Evolutionary conservation across 176 grass and related monocot species (phyloP), one percentile per base, ranked within the genome.

Genomic region (Leersia perrieri): DNA sequence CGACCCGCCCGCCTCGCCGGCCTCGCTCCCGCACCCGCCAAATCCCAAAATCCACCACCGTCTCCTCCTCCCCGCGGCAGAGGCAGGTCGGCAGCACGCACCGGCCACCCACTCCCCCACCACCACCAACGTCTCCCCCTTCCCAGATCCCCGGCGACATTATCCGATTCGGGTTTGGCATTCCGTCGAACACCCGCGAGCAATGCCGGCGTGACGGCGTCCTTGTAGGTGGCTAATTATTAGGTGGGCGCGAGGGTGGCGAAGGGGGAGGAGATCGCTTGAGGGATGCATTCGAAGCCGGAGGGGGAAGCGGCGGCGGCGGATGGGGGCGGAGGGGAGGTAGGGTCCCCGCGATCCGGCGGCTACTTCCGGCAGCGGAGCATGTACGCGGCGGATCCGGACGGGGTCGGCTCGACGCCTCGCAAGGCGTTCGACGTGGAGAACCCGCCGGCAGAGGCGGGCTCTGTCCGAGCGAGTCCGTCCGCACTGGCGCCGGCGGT

Each of bases 351-450:
- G 83, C 80, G 87, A 79, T 86, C 90, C 9, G 71, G 71, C 11
- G 70, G 72, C 55, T 83, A 80, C 90, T 92, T 92, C 83, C 86
- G 86, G 57, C 90, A 92, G 83, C 80, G 90, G 87, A 89, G 86
- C 90, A 82, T 88, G 77, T 78, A 91, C 44, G 12, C 64, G 4
- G 58, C 58, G 83, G 80, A 89, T 89, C 79, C 57, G 74, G 83
- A 83, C 33, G 72, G 68, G n/a, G 68, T 36, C 25, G 68, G 68
- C 13, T 36, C 39, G 25, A 41, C 76, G 14, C 60, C 78, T 11
- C 74, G 88, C 44, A 66, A 82, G 57, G 75, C 83, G 14, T 89
- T 97, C 63, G 94, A 97, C 68, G 86, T 97, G 30, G 94, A 97
- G 88, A 91, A 82, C 82, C 77, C 87, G 5, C 63, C 82, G 4